phyloP scores from a whole-genome alignment of 495 filamentous ascomycete species.

The Hypoxylon cercidicola region DNA sequence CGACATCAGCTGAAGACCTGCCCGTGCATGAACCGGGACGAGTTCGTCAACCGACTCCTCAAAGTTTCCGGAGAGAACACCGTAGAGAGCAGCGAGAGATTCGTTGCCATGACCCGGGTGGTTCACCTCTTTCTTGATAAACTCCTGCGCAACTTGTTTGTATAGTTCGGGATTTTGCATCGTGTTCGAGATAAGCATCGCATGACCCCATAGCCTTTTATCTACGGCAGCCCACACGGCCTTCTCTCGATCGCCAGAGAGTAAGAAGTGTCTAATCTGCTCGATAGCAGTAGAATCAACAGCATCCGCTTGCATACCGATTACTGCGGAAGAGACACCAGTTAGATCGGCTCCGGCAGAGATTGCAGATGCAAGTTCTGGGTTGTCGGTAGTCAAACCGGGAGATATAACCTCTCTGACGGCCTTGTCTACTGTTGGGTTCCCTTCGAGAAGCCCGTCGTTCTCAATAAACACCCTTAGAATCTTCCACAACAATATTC shows the following conservation, averaged over 20 bases:
- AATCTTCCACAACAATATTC: conserved; percentile 88
- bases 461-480: conserved; percentile 82
- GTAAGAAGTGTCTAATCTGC: conserved; percentile 73
- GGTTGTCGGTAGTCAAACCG: conserved; percentile 50
- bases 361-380: conserved; percentile 37
- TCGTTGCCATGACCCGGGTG: conserved; percentile 78
- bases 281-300: conserved; percentile 74
- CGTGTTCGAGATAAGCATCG: conserved; percentile 89
- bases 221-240: conserved; percentile 97
- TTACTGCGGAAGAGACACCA: conserved; percentile 34
- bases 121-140: conserved; percentile 91
- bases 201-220: conserved; percentile 93
- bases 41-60: conserved; percentile 97
- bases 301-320: conserved; percentile 63
- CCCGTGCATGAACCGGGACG: conserved; percentile 91
- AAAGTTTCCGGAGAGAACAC: conserved; percentile 90
- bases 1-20: conserved; percentile 89
- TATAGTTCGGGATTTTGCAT: conserved; percentile 69
- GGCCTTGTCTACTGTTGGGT: conserved; percentile 73
- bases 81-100: conserved; percentile 88
- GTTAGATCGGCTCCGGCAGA: conserved; percentile 40
- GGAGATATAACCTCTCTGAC: conserved; percentile 80
- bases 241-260: conserved; percentile 85
- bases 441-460: conserved; percentile 85
- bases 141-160: conserved; percentile 94